Evolutionary conservation across 805 yeast species (phyloP).

Genomic region (Ogataea dorogensis): DNA sequence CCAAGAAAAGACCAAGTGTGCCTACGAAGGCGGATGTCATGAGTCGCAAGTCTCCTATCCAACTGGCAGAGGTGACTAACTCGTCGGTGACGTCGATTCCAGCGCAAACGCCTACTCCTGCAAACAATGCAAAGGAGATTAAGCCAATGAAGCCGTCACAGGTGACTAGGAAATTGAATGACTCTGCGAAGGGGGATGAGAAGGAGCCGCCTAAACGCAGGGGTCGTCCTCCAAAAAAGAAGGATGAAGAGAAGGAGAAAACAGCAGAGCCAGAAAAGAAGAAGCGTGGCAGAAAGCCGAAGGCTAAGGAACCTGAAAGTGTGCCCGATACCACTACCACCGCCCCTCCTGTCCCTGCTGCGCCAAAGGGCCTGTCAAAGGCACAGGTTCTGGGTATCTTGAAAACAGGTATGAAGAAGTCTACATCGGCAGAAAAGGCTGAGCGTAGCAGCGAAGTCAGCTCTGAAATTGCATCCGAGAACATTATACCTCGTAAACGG

Average conservation of each 20-base stretch:
- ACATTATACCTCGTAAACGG: slow-evolving; percentile 23
- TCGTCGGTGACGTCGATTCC: slow-evolving; percentile 7
- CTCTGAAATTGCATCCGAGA: slow-evolving; percentile 25
- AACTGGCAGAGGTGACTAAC: slow-evolving; percentile 1
- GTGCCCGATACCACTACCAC: background rate
- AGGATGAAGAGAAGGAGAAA: slow-evolving; percentile 1
- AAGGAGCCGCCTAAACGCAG: slow-evolving; percentile 22
- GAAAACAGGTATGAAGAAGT: slow-evolving; percentile 24
- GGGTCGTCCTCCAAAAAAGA: slow-evolving; percentile 8
- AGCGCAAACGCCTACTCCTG: slow-evolving; percentile 17
- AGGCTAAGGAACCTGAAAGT: background rate
- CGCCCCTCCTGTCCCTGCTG: background rate
- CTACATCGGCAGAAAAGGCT: slow-evolving; percentile 28
- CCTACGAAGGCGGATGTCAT: slow-evolving; percentile 31
- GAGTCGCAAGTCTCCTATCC: slow-evolving; percentile 14
- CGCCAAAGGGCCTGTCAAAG: slow-evolving; percentile 10
- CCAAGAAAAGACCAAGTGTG: slow-evolving; percentile 29
- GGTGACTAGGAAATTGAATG: slow-evolving; percentile 16
- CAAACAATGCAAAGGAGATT: slow-evolving; percentile 6
- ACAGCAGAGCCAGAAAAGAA: slow-evolving; percentile 2
- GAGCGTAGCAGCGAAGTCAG: slow-evolving; percentile 26
- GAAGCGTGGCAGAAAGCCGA: slow-evolving; percentile 5
- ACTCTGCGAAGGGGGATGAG: slow-evolving; percentile 5
- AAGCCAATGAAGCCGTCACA: slow-evolving; percentile 17
- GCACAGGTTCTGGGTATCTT: slow-evolving; percentile 19